These are phyloP conservation scores for Akanthomyces dipterigenus DNA, from an alignment of 2,329 filamentous ascomycete species.

Conservation along the genomic window DNA sequence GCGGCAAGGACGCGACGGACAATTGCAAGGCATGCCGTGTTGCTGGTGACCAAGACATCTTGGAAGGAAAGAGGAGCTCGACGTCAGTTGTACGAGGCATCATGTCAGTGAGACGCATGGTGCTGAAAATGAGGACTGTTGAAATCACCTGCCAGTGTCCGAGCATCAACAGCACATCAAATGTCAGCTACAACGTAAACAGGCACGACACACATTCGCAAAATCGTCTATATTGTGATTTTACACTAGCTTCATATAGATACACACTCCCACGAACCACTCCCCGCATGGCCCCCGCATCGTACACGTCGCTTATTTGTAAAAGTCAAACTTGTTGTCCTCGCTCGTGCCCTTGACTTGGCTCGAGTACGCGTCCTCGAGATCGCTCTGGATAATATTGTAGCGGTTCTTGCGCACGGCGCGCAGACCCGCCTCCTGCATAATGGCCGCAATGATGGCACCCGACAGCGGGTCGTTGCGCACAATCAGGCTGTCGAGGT, in stretches of 20 bases:
- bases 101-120: too few relatives aligned
- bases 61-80: too few relatives aligned
- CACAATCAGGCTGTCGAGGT: conserved; percentile 92
- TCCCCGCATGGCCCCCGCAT: not conserved
- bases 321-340: conserved; percentile 82
- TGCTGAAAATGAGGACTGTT: too few relatives aligned
- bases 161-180: not conserved
- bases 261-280: not conserved
- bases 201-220: not conserved
- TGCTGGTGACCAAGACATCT: too few relatives aligned
- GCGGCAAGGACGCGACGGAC: too few relatives aligned
- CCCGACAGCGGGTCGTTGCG: conserved; percentile 93
- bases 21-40: too few relatives aligned
- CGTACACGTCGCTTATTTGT: conserved; percentile 56
- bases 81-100: too few relatives aligned
- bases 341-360: conserved; percentile 77
- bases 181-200: not conserved
- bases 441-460: conserved; percentile 95
- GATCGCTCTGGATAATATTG: conserved; percentile 95
- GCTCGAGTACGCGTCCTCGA: conserved; percentile 94
- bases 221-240: conserved; percentile 5
- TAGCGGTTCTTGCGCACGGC: conserved; percentile 97
- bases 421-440: conserved; percentile 94
- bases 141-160: not conserved
- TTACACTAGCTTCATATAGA: conserved; percentile 8